A percentile compares a stretch with the other conserved stretches of the same genome.
Evolutionary conservation across 106 monocot genomes (phyloP).

Genomic region (Dendrobium catenatum): DNA sequence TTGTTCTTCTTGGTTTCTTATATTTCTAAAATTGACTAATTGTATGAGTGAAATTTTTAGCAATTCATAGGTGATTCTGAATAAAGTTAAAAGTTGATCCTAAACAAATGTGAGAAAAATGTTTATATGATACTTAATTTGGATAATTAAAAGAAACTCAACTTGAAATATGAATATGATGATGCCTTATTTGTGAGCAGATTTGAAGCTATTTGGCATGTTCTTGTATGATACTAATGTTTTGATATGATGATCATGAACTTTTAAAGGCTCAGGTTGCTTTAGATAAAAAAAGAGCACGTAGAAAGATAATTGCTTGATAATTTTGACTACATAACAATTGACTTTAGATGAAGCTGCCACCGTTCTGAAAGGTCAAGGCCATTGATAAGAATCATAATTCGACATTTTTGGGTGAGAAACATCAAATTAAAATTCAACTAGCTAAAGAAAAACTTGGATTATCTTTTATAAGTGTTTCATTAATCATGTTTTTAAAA

Average conservation of each 20-base stretch:
- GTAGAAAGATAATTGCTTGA: neutral
- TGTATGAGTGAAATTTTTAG: neutral
- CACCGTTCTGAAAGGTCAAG: neutral
- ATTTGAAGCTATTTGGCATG: neutral
- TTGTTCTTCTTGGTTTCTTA: neutral
- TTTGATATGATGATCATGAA: neutral
- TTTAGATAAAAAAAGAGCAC: neutral
- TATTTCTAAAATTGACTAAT: neutral
- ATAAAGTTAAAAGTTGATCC: neutral
- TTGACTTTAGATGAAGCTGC: neutral
- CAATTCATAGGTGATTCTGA: neutral
- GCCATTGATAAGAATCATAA: neutral
- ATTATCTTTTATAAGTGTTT: neutral
- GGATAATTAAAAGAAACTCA: neutral
- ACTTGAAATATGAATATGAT: neutral
- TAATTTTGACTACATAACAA: neutral
- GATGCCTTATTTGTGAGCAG: neutral
- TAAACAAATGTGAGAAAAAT: neutral
- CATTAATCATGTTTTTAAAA: neutral
- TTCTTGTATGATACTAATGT: neutral
- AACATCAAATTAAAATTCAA: neutral
- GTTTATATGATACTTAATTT: neutral
- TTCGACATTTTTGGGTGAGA: neutral
- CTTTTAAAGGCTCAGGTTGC: neutral
- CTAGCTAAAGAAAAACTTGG: neutral